These are phyloP conservation scores for Acanthamoeba healyi DNA, from an alignment of 208 protist species.

Conservation along the genomic window DNA sequence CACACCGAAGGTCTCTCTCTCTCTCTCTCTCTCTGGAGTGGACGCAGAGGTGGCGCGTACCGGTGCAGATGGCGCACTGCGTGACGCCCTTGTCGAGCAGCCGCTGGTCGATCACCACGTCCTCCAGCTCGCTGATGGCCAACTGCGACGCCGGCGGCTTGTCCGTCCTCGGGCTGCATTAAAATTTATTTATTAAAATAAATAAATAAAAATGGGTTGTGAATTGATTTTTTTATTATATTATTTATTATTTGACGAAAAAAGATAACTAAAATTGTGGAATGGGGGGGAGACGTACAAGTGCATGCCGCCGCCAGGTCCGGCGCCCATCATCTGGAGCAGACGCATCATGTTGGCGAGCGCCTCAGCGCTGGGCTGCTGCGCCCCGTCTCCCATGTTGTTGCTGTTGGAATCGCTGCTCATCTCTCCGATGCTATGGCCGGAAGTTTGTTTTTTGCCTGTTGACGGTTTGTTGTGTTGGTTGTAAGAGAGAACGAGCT, in stretches of 20 bases:
- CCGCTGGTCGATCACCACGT: slow-evolving; percentile 36
- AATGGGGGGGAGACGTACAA: not conserved
- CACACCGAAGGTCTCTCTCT: too few relatives aligned
- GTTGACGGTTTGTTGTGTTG: too few relatives aligned
- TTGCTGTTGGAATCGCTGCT: not conserved
- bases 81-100: slow-evolving; percentile 57
- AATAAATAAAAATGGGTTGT: not conserved
- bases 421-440: not conserved
- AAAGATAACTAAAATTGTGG: not conserved
- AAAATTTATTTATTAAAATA: not conserved
- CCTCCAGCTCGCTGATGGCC: slow-evolving; percentile 67
- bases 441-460: too few relatives aligned
- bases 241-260: too few relatives aligned
- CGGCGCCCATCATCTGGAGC: slow-evolving; percentile 1
- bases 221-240: not conserved
- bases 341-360: not conserved
- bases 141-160: slow-evolving; percentile 52
- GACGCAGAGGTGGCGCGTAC: not conserved
- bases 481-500: too few relatives aligned
- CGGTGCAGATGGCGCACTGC: slow-evolving; percentile 48
- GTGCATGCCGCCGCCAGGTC: not conserved
- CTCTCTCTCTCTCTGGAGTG: too few relatives aligned
- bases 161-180: slow-evolving; percentile 17
- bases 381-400: not conserved
- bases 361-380: not conserved